A percentile compares a stretch with the other conserved stretches of the same genome.
Conservation (phyloP, 192 early-diverging fungal species). For the Mortierella alpina region DNA sequence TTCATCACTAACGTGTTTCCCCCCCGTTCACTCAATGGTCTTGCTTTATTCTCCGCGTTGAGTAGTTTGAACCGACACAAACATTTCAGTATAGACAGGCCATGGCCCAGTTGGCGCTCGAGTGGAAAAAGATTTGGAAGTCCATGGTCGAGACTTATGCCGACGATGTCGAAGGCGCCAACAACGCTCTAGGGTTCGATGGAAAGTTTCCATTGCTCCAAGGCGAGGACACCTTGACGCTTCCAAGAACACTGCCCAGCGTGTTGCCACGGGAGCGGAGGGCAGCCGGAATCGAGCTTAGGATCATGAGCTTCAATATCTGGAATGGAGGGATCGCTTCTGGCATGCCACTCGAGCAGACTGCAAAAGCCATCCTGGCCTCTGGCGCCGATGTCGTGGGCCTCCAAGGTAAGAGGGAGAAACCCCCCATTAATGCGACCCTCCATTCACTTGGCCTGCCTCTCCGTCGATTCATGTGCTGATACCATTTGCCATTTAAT, state of each 20-base stretch:
- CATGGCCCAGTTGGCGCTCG: constrained; percentile 27
- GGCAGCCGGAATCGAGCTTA: constrained; percentile 42
- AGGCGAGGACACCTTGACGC: background rate
- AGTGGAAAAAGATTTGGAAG: constrained; percentile 38
- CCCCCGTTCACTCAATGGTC: background rate
- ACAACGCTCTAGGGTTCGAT: constrained; percentile 41
- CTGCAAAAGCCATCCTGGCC: constrained; percentile 48
- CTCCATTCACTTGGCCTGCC: too few relatives aligned
- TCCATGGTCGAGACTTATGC: constrained; percentile 7
- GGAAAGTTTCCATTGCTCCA: constrained; percentile 28
- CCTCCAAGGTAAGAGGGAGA: constrained; percentile 34
- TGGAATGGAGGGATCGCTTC: constrained; percentile 49
- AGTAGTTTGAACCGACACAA: constrained; percentile 23
- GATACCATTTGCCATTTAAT: background rate
- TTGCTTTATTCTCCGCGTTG: background rate
- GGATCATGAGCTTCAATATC: constrained; percentile 57
- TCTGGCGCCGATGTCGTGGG: constrained; percentile 56
- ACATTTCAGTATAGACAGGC: constrained; percentile 22
- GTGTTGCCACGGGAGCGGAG: constrained; percentile 40
- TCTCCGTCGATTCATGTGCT: background rate
- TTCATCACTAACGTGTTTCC: background rate
- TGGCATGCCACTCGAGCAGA: constrained; percentile 28
- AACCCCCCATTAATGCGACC: too few relatives aligned
- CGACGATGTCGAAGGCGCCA: constrained; percentile 34
- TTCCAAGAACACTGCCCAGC: constrained; percentile 26